Base-by-base conservation (phyloP, 768 basidiomycete genomes). In the Amanita pallidorosea region DNA sequence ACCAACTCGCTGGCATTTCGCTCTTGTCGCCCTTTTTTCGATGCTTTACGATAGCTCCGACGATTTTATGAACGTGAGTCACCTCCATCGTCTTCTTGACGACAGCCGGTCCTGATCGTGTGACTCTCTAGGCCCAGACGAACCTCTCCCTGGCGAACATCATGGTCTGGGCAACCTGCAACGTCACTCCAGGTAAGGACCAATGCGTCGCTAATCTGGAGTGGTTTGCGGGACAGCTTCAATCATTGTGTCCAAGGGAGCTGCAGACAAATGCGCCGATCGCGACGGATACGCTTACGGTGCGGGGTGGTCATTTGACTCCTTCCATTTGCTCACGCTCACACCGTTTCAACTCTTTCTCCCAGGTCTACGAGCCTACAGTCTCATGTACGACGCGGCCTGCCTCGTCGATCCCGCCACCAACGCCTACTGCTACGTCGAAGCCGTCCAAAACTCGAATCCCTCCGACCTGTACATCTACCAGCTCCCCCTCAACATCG, bases 121-220 rank as follows among this genome's bases (percentile, higher is more conserved):
- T 22, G 35, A 42, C 56, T 3, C 29, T 9, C 7, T 52, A 88
- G 85, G 80, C 82, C 33, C 83, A 85, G 65, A 60, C 63, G 2
- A 81, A 86, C 64, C 60, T 79, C 36, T 75, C 78, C 1, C 61
- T 73, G 33, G 70, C 88, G 59, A 91, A 90, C 58, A 63, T 69
- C 7, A 69, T 88, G 45, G 60, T 91, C 6, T 88, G 86, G 82
- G 86, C 85, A 2, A 88, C 84, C 0, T 93, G 90, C 63, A 83
- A 88, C 57, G 85, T 86, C 5, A 65, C 61, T 13, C 58, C 64
- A 1, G 59, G 62, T 2, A 61, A 66, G 12, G 69, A 65, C 20
- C 73, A 81, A 53, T 93, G 89, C 57, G 56, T 65, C n/a, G 55
- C 66, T 25, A 85, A 84, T 55, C 88, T 93, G 81, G 70, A 58